These are phyloP conservation scores for Neurospora sp. DNA, from an alignment of 2,329 filamentous ascomycete species.

Conservation along the genomic window DNA sequence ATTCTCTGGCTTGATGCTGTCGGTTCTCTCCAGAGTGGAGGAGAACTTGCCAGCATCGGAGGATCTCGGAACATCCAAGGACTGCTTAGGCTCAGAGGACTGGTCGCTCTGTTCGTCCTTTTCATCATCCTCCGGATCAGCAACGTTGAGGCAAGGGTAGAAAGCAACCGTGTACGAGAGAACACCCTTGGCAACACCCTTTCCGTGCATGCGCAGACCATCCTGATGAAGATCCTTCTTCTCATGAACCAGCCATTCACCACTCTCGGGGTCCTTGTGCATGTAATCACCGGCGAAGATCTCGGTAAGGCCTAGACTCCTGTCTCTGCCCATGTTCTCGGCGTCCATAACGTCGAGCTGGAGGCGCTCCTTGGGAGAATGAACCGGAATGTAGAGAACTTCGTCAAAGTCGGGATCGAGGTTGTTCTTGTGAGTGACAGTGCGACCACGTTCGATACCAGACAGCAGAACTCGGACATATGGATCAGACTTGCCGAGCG, in stretches of 20 bases:
- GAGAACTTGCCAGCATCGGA: constrained; percentile 35
- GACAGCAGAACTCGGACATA: constrained; percentile 84
- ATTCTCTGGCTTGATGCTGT: constrained; percentile 17
- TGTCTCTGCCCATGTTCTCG: constrained; percentile 84
- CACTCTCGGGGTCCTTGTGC: constrained; percentile 56
- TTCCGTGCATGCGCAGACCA: constrained; percentile 63
- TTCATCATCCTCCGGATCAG: constrained; percentile 67
- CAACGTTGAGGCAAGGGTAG: constrained; percentile 78
- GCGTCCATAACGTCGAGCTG: constrained; percentile 94
- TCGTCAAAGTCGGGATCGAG: constrained; percentile 95
- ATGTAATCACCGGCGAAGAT: constrained; percentile 71
- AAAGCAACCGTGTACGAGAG: constrained; percentile 80
- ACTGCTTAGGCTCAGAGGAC: constrained; percentile 22
- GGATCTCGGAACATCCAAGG: constrained; percentile 13
- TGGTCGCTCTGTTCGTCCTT: constrained; percentile 35
- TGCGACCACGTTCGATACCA: constrained; percentile 81
- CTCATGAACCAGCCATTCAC: constrained; percentile 72
- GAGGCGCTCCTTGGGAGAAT: constrained; percentile 73
- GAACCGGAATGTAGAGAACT: constrained; percentile 85
- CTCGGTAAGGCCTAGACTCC: constrained; percentile 74
- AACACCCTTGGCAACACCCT: constrained; percentile 65
- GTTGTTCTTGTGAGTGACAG: constrained; percentile 93
- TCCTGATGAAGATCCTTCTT: constrained; percentile 58
- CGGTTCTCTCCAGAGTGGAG: constrained; percentile 22
- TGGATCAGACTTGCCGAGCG: constrained; percentile 92